Base-by-base conservation (phyloP, 164 flowering plant genomes). In the Magnolia kwangsiensis region DNA sequence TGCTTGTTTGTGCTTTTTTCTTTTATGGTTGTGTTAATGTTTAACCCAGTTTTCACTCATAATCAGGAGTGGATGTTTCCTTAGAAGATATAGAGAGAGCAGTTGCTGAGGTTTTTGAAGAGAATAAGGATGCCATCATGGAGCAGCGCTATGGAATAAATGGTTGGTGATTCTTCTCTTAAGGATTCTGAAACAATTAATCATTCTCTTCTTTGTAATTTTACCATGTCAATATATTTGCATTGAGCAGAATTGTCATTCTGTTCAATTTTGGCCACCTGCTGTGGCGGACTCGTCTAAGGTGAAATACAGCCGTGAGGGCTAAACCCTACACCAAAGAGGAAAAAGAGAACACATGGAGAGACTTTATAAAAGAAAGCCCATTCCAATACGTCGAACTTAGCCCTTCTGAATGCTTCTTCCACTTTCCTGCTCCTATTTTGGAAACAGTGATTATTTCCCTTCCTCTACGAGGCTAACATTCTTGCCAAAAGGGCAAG, bases 111-210 rank as follows among this genome's bases (percentile, higher is more conserved):
- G 85, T 94, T 66, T 82, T 94, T 79, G 92, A 91, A 72, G 91
- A 87, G 83, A 86, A 86, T 55, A 91, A 84, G 85, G 74, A 27
- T 51, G 72, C 80, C 23, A 92, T 94, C 71, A 74, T 87, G 84
- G 92, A 89, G 87, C 85, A 79, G 24, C 89, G 96, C 1, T 91
- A 92, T 76, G 80, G 90, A 73, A 90, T 88, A 77, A 88, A 90
- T 83, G 97, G 98, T 93, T 51, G 9, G 13, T 55, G n/a, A n/a
- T 70, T 50, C 45, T 70, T 5, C n/a, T n/a, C 45, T 37, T 7
- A n/a, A 2, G 6, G 72, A 7, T 50, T 49, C 11, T 18, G 16
- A 31, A 31, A 68, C 16, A 9, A 31, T 29, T 29, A 68, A 68
- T 37, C 49, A 68, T 24, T 29, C 1, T 68, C 29, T 65, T 68